These are phyloP conservation scores for Leishmania guyanensis DNA, from an alignment of 208 protist genomes.

Conservation along the genomic window DNA sequence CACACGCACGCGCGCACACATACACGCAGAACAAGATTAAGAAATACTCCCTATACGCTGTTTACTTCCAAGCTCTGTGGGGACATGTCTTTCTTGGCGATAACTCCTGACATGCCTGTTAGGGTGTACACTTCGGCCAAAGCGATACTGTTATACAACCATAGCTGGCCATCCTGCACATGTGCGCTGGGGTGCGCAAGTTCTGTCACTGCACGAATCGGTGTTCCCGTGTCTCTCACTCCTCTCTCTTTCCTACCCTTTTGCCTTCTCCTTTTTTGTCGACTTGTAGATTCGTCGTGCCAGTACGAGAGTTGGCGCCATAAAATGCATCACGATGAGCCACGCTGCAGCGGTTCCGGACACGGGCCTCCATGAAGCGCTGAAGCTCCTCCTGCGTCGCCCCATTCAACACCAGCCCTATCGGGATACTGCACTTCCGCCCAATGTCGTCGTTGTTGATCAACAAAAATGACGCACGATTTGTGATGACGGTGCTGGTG, in stretches of 20 bases:
- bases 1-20: background rate
- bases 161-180: background rate
- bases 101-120: background rate
- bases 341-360: conserved; percentile 55
- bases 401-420: conserved; percentile 62
- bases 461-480: conserved; percentile 85
- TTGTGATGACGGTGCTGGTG: conserved; percentile 58
- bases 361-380: conserved; percentile 64
- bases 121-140: background rate
- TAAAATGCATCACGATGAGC: conserved; percentile 33
- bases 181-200: background rate
- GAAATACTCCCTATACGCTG: background rate
- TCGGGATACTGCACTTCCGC: conserved; percentile 69
- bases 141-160: background rate
- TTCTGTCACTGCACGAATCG: background rate
- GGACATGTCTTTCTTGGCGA: background rate
- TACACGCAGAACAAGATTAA: conserved; percentile 2
- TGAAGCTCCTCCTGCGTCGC: conserved; percentile 80
- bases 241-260: background rate
- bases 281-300: conserved; percentile 20
- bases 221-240: background rate
- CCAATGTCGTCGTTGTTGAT: conserved; percentile 88
- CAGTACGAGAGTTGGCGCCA: conserved; percentile 10
- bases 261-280: too few relatives aligned
- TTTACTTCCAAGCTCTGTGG: background rate